phyloP scores from a whole-genome alignment of 345 rosid species.

The Salix brachista region DNA sequence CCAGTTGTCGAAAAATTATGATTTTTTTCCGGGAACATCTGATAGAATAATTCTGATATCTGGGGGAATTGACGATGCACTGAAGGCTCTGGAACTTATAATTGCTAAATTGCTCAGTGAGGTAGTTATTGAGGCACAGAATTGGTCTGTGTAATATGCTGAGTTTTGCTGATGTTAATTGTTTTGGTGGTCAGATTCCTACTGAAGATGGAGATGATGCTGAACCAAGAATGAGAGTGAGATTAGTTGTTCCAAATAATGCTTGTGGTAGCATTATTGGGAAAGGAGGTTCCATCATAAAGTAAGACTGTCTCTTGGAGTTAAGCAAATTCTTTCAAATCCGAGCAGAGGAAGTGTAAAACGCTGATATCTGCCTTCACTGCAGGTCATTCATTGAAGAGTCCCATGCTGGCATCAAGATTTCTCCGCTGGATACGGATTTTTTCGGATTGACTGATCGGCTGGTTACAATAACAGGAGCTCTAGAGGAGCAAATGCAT shows the following conservation, averaged over 20 bases:
- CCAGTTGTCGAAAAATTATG: conserved; percentile 91
- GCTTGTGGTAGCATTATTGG: conserved; percentile 99
- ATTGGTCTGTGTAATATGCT: background rate
- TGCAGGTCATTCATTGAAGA: conserved; percentile 94
- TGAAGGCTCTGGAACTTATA: conserved; percentile 80
- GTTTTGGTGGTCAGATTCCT: conserved; percentile 53
- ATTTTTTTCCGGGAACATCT: conserved; percentile 89
- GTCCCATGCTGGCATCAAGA: conserved; percentile 92
- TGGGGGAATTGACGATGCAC: conserved; percentile 67
- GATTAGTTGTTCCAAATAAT: conserved; percentile 87
- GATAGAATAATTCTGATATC: conserved; percentile 92
- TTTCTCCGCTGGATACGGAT: conserved; percentile 84
- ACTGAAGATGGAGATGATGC: conserved; percentile 65
- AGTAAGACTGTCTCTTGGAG: conserved; percentile 34
- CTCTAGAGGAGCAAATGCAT: conserved; percentile 83
- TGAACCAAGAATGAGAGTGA: conserved; percentile 85
- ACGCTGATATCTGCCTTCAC: conserved; percentile 23
- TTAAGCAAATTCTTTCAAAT: background rate
- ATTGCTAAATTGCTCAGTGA: conserved; percentile 78
- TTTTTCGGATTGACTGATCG: conserved; percentile 88
- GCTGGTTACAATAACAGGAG: conserved; percentile 83
- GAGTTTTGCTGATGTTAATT: conserved; percentile 4
- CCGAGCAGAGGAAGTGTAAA: background rate
- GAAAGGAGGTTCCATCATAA: conserved; percentile 95
- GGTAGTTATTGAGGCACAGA: conserved; percentile 41